Base-by-base conservation (phyloP, 2,329 filamentous ascomycete species). In the Penicillium sp. region DNA sequence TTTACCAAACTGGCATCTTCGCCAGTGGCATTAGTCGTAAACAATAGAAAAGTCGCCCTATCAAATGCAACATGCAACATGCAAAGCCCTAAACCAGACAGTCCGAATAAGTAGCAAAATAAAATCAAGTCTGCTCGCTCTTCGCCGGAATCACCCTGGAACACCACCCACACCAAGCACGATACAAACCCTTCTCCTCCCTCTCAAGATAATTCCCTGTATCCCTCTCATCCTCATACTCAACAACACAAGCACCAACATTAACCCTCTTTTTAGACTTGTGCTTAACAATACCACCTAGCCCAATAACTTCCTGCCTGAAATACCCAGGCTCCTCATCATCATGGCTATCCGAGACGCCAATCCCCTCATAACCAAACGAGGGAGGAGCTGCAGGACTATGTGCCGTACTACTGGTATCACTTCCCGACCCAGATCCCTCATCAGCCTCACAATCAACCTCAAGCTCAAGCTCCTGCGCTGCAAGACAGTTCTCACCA, bases 151-250 rank as follows among this genome's bases (percentile, higher is more conserved):
- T 85, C 3, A 91, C 87, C 60, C 91, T 82, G 73, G 82, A 86
- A 73, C 93, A 97, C 93, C 93, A 97, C 0, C 89, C 91, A 74
- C 93, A 97, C 91, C 91, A 96, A 71, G 89, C 92, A 60, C 93
- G 83, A 56, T 86, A 81, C 49, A 77, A 75, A 0, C 90, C 90
- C 15, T 80, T 80, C 54, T 87, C 82, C 75, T 97, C 93, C 25
- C 88, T 79, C 17, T 82, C 81, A 27, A 97, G 78, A 64, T 89
- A 88, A 57, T 82, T 81, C 5, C 85, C 86, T 8, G 82, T 81
- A 37, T 83, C 83, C 56, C 84, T 82, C 75, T 95, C 91, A 69
- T 93, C 91, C 63, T 90, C 89, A 77, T 88, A 92, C 72, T 96
- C 91, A 61, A 89, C 89, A 13, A 97, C 93, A 61, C 89, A 91